These are phyloP conservation scores for Scytalidium lignicola DNA, from an alignment of 2,329 filamentous ascomycete genomes.

Conservation along the genomic window DNA sequence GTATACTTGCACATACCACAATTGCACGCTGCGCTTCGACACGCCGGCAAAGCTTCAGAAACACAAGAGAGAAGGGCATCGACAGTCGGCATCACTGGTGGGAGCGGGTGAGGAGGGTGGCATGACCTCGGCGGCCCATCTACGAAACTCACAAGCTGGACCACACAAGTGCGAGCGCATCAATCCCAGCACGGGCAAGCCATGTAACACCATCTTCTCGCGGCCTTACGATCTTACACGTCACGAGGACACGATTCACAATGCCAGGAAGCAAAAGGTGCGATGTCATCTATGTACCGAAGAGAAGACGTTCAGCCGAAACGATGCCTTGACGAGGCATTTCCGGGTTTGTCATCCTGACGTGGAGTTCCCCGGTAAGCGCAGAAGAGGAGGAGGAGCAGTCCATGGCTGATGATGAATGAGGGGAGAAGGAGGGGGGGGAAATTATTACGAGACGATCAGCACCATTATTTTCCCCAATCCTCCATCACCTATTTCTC, in stretches of 20 bases:
- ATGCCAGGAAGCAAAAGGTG: conserved; percentile 88
- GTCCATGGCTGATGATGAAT: neutral
- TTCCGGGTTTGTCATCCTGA: conserved; percentile 94
- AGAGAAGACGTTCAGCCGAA: conserved; percentile 94
- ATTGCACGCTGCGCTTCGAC: conserved; percentile 83
- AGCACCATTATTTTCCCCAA: too few species aligned
- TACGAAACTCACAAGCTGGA: conserved; percentile 82
- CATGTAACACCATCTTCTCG: conserved; percentile 91
- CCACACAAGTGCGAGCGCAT: conserved; percentile 90
- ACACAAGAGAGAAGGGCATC: conserved; percentile 91
- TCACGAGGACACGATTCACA: conserved; percentile 97
- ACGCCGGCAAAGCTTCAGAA: conserved; percentile 83
- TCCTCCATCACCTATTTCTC: too few species aligned
- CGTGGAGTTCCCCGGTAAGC: conserved; percentile 71
- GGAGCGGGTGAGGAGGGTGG: conserved; percentile 29
- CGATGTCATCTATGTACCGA: conserved; percentile 89
- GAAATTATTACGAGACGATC: too few species aligned
- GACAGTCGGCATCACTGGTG: conserved; percentile 58
- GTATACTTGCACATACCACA: conserved; percentile 94
- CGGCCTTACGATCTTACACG: conserved; percentile 93
- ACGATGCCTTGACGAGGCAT: conserved; percentile 89
- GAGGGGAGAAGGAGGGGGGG: neutral
- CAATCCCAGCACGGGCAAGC: conserved; percentile 92
- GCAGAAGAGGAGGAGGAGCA: conserved; percentile 24
- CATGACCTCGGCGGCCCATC: conserved; percentile 46